These are phyloP conservation scores for Graphilbum sp. DNA, from an alignment of 2,329 filamentous ascomycete species.

Conservation along the genomic window DNA sequence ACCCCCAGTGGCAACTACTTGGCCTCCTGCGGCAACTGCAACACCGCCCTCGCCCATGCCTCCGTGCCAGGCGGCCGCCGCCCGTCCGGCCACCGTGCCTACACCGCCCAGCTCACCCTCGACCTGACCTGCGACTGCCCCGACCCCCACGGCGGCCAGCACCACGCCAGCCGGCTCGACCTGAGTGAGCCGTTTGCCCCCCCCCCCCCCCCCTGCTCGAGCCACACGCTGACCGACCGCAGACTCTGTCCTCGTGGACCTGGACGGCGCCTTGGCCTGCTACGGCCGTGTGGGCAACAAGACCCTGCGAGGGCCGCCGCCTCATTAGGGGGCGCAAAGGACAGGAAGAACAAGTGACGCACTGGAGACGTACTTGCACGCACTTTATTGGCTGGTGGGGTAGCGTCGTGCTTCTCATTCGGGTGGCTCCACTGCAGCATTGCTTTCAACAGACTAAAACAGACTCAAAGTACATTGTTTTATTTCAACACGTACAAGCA, in stretches of 20 bases:
- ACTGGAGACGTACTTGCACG: too few species aligned
- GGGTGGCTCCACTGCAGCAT: too few species aligned
- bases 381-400: too few species aligned
- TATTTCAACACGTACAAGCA: too few species aligned
- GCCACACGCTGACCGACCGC: background rate
- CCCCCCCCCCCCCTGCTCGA: background rate
- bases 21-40: conserved; percentile 11
- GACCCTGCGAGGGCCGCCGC: conserved; percentile 10
- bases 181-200: conserved; percentile 11
- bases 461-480: too few species aligned
- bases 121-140: conserved; percentile 12
- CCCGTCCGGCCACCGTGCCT: background rate
- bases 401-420: too few species aligned
- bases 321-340: background rate
- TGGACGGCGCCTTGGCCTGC: conserved; percentile 21
- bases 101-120: conserved; percentile 6
- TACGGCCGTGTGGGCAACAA: conserved; percentile 21
- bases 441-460: too few species aligned
- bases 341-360: too few species aligned
- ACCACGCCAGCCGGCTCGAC: conserved; percentile 8
- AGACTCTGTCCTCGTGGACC: conserved; percentile 21
- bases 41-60: background rate
- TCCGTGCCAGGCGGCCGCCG: background rate
- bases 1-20: conserved; percentile 13
- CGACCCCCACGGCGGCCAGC: conserved; percentile 1